Evolutionary conservation across 75 land plant genomes (phyloP), one percentile per base, ranked within the genome.

Genomic region (Selaginella tamariscina): DNA sequence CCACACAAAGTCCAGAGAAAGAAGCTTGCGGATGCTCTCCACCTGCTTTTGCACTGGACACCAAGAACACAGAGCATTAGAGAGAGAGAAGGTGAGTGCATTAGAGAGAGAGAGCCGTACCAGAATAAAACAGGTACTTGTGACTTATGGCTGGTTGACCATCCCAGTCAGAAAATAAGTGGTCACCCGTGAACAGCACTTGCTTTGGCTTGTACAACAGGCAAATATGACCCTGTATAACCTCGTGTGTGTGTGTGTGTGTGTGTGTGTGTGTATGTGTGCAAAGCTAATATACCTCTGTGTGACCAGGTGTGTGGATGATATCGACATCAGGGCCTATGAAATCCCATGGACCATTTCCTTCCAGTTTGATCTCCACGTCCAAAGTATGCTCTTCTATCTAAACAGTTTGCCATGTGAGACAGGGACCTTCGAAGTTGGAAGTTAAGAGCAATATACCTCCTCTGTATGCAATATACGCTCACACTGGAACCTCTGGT

Each of bases 251-350:
- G n/a, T n/a, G n/a, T n/a, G n/a, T n/a, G n/a, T n/a, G n/a, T n/a
- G n/a, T n/a, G n/a, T n/a, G n/a, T n/a, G n/a, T n/a, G n/a, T 39
- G 5, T 39, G 11, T 39, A 5, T 39, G 11, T 39, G 5, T 5
- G 15, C 49, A 39, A 39, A 39, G 15, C 49, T 39, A 39, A 39
- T 5, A 15, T 39, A 87, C 90, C 65, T 78, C 74, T 33, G 86
- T 83, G 57, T 88, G 92, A 20, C 92, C 92, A 5, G 92, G 92
- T 27, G 86, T 83, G 64, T 74, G 77, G 63, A 88, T 73, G 33
- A 88, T 82, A 26, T 81, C 84, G 28, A 88, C 55, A 39, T 86
- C 89, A 9, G 76, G 24, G 15, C 80, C 75, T 5, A 39, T 39
- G 54, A 88, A 64, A 29, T 67, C 81, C 92, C 92, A 88, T 32